Base-by-base conservation (phyloP, 208 protist genomes). In the Trypanosoma platydactyli region DNA sequence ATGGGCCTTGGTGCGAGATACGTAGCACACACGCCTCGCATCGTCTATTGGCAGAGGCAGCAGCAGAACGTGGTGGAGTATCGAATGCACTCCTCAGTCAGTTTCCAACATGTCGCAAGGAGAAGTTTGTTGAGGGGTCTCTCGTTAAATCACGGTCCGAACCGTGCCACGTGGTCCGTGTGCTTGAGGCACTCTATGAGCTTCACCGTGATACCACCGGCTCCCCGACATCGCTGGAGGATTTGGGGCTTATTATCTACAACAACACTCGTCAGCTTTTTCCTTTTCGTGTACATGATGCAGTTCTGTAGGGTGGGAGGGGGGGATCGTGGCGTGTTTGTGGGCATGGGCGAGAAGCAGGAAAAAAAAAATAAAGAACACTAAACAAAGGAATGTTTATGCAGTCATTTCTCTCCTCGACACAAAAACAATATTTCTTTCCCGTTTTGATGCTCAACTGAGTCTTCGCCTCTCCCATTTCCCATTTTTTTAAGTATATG, bases 1-100 rank as follows among this genome's bases (percentile, higher is more conserved):
- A 99, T 66, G 88, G 86, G 15, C 96, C 96, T 15, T 98, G 84
- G 77, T 98, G 97, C 70, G 94, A 97, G 30, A 86, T 99, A 2
- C 81, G 92, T 33, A 81, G 72, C 62, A 98, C 92, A 6, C 97
- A 98, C 79, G 84, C 94, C 20, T 89, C 88, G 0, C 68, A 81
- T 42, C 58, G 42, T 30, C 13, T 88, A 6, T 46, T 92, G 44
- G 30, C 12, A n/a, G 55, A 54, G 0, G 71, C 49, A 0, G 83
- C 69, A 0, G 38, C 24, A 4, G 55, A 53, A 11, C 33, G 51
- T 33, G 51, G 63, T 63, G 54, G 79, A 16, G 46, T 80, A 15
- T 84, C 87, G 7, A 71, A 84, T 18, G 42, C 51, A 16, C 20
- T 93, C 6, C 61, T 93, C 0, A 13, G 62, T 3, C 25, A 33